Percentiles rank a stretch among this genome's conserved stretches.
Conservation (phyloP, 164 flowering plant genomes). For the Annona cherimola region DNA sequence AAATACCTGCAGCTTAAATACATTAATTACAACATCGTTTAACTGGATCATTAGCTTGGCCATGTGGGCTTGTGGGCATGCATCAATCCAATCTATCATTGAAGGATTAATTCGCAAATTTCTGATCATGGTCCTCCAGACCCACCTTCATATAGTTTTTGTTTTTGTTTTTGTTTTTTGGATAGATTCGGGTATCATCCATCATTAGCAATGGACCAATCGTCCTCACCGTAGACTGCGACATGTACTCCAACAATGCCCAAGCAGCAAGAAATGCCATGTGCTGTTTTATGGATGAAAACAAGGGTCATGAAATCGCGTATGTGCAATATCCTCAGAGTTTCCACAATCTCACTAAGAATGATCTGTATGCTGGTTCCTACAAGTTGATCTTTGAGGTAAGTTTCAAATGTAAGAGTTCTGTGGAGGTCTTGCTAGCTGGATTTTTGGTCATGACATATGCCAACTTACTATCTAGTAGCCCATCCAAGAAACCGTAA, state of each 20-base stretch:
- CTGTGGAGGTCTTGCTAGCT: background rate
- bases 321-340: conserved; percentile 70
- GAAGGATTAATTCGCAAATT: too few relatives aligned
- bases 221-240: conserved; percentile 72
- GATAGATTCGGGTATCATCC: conserved; percentile 72
- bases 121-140: too few relatives aligned
- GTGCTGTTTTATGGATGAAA: conserved; percentile 79
- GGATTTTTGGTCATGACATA: too few relatives aligned
- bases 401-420: background rate
- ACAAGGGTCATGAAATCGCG: conserved; percentile 44
- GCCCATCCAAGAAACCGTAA: too few relatives aligned
- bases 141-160: too few relatives aligned
- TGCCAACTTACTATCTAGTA: too few relatives aligned
- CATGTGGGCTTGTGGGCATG: too few relatives aligned
- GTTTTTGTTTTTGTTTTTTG: too few relatives aligned
- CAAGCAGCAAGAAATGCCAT: conserved; percentile 46
- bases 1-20: too few relatives aligned
- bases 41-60: too few relatives aligned
- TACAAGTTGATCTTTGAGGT: conserved; percentile 4
- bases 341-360: conserved; percentile 43
- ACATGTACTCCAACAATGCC: conserved; percentile 69
- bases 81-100: too few relatives aligned
- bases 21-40: too few relatives aligned
- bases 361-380: conserved; percentile 42
- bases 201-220: conserved; percentile 52